A percentile compares a stretch with the other conserved stretches of the same genome.
phyloP scores from a whole-genome alignment of 1,139 yeast genomes.

The Yamadazyma sp. region DNA sequence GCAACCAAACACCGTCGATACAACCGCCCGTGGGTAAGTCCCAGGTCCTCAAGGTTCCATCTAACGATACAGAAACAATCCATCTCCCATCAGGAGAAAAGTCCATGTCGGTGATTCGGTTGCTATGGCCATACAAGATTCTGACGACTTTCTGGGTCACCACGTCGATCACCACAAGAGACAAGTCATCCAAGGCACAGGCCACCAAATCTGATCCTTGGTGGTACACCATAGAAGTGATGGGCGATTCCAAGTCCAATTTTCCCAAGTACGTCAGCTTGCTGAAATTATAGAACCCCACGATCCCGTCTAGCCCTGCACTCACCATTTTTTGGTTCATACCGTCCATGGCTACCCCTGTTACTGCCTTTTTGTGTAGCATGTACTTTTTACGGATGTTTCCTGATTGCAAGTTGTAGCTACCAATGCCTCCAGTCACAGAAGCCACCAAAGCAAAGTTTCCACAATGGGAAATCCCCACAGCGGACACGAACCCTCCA shows the following conservation, averaged over 20 bases:
- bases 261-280: slow-evolving; percentile 69
- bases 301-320: slow-evolving; percentile 83
- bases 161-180: slow-evolving; percentile 80
- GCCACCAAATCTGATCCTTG: slow-evolving; percentile 83
- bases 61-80: slow-evolving; percentile 83
- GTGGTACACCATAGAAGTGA: slow-evolving; percentile 76
- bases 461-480: slow-evolving; percentile 87
- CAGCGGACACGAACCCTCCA: slow-evolving; percentile 76
- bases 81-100: slow-evolving; percentile 96
- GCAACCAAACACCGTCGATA: slow-evolving; percentile 84
- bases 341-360: slow-evolving; percentile 88
- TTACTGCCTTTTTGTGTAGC: slow-evolving; percentile 76
- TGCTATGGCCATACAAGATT: slow-evolving; percentile 85
- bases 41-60: slow-evolving; percentile 93
- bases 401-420: slow-evolving; percentile 91
- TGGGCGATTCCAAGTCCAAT: slow-evolving; percentile 70
- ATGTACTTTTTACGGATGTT: slow-evolving; percentile 62
- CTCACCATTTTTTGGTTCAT: slow-evolving; percentile 87
- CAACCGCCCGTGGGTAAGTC: slow-evolving; percentile 97
- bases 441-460: slow-evolving; percentile 96
- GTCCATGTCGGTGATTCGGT: slow-evolving; percentile 84
- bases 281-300: slow-evolving; percentile 85
- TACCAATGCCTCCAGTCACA: slow-evolving; percentile 81
- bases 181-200: slow-evolving; percentile 80
- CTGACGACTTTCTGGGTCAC: slow-evolving; percentile 82